Evolutionary conservation across 768 basidiomycete species (phyloP).

Genomic region (Xerocomus potaroensis): DNA sequence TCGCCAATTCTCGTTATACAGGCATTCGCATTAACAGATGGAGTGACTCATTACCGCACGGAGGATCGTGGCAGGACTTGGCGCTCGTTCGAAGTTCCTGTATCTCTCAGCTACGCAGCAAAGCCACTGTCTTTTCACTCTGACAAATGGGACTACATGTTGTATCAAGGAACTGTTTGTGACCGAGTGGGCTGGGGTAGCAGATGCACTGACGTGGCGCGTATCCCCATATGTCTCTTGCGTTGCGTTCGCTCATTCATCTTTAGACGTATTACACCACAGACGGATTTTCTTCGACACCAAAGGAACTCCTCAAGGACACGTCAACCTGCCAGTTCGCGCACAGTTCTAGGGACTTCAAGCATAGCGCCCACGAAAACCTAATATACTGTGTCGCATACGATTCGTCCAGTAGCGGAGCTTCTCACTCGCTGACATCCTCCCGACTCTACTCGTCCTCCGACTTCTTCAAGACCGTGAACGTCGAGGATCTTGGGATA

Average conservation of each 20-base stretch:
- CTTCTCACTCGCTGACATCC: constrained; percentile 44
- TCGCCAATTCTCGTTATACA: constrained; percentile 27
- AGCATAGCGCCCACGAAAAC: constrained; percentile 66
- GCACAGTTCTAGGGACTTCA: constrained; percentile 79
- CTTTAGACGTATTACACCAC: constrained; percentile 83
- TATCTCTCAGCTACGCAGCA: constrained; percentile 38
- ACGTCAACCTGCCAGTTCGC: constrained; percentile 85
- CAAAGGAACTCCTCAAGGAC: constrained; percentile 59
- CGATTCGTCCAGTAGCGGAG: constrained; percentile 50
- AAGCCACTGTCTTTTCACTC: constrained; percentile 87
- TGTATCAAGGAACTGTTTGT: constrained; percentile 76
- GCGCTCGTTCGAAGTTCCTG: constrained; percentile 74
- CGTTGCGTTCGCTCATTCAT: constrained; percentile 7
- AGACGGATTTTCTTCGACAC: constrained; percentile 66
- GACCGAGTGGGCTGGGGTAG: constrained; percentile 48
- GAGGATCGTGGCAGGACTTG: constrained; percentile 85
- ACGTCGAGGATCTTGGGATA: constrained; percentile 83
- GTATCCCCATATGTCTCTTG: neutral
- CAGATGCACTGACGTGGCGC: constrained; percentile 70
- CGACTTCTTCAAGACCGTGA: constrained; percentile 70
- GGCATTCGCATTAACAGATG: constrained; percentile 83
- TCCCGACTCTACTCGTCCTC: constrained; percentile 77
- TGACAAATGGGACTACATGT: constrained; percentile 68
- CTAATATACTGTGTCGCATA: constrained; percentile 90
- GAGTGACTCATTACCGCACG: constrained; percentile 81